Evolutionary conservation across 805 yeast species (phyloP).

Genomic region (Ogataea pignaliae): DNA sequence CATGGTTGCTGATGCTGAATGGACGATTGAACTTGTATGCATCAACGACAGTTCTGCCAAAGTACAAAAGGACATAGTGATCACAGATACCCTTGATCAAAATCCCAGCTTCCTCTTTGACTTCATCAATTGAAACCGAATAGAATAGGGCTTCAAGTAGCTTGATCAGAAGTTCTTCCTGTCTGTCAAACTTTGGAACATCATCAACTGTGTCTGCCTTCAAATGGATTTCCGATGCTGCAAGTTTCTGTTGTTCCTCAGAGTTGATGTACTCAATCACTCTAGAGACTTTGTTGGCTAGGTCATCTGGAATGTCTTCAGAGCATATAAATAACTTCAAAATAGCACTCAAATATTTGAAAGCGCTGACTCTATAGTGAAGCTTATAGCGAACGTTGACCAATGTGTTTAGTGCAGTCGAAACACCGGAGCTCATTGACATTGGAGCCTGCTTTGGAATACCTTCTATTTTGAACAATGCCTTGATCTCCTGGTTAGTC

Average conservation of each 20-base stretch:
- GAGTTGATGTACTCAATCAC: conserved; percentile 43
- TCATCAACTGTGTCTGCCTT: conserved; percentile 43
- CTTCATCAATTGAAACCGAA: conserved; percentile 70
- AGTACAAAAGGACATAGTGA: conserved; percentile 74
- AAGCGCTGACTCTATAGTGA: conserved; percentile 76
- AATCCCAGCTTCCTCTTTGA: conserved; percentile 59
- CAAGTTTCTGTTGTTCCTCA: conserved; percentile 21
- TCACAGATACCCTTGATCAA: conserved; percentile 65
- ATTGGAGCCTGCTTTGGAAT: conserved; percentile 57
- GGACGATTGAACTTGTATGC: conserved; percentile 62
- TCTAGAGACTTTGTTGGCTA: conserved; percentile 40
- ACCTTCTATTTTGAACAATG: conserved; percentile 69
- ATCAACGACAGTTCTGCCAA: conserved; percentile 68
- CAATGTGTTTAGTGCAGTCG: conserved; percentile 70
- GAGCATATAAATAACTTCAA: conserved; percentile 64
- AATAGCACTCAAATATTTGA: conserved; percentile 61
- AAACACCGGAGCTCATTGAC: conserved; percentile 78
- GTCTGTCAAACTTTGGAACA: conserved; percentile 45
- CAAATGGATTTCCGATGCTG: conserved; percentile 18
- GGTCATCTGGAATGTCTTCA: conserved; percentile 42
- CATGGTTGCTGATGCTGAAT: conserved; percentile 73
- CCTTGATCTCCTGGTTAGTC: conserved; percentile 63
- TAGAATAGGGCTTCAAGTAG: conserved; percentile 69
- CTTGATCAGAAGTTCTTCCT: conserved; percentile 60
- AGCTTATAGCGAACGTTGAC: conserved; percentile 59